Base-by-base conservation (phyloP, 768 basidiomycete species). In the Tulasnella sp. region DNA sequence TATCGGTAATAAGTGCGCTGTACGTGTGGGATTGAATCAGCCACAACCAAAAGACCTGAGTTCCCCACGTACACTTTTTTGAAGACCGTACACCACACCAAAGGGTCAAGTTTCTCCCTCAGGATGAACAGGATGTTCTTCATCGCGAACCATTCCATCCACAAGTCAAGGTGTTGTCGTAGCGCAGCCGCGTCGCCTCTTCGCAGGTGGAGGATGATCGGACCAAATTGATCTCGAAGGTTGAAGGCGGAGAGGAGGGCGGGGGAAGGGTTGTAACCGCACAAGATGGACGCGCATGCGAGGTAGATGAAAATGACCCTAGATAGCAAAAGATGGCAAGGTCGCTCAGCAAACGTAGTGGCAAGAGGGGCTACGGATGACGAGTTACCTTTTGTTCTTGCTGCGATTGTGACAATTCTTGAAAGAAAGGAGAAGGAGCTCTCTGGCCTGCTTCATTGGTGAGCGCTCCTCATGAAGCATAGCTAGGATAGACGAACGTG, bases 61-160 rank as follows among this genome's bases (percentile, higher is more conserved):
- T 37, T 51, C 15, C 32, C 29, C 5, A 43, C 55, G n/a, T 32
- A 57, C 55, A 57, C 43, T 49, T 43, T 46, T 46, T 37, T 43
- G 15, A 43, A 17, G 42, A 57, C 29, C 19, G 32, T 49, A 34
- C 55, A 17, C 55, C 55, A 57, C 4, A 57, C 48, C 19, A 57
- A 21, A 12, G 36, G 27, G 12, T 46, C 42, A 17, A 45, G 31
- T 34, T 49, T 46, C 34, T 57, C 55, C 42, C 48, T 57, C 42
- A 57, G 29, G 17, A 45, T 23, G 1, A 57, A 29, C 31, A 57
- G 29, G 7, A 57, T 29, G 27, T 46, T 43, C 23, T 49, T 31
- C 55, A 46, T 57, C n/a, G 55, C 42, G 35, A 57, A 57, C 55
- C 55, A 57, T 6, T 25, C 41, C 55, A 57, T 57, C 55, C 55